Evolutionary conservation across 1,284 basidiomycete genomes (phyloP), one percentile per base, ranked within the genome.

Genomic region (Marasmius tenuissimus): DNA sequence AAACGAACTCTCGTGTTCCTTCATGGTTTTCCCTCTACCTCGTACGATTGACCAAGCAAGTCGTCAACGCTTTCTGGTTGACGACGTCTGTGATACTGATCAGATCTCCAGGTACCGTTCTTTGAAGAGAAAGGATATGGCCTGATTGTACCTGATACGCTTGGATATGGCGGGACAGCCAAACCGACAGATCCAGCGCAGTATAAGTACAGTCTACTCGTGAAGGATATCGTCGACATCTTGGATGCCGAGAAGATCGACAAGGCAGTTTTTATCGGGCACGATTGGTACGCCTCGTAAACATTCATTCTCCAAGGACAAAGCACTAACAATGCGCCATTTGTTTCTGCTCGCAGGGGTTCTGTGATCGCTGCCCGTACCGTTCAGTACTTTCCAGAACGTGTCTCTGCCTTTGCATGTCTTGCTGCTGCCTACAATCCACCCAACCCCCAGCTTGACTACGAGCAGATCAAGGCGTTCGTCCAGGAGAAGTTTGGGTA

Each of bases 21-120:
- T 11, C 82, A 83, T 63, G 82, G 81, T 35, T 84, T 83, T 63
- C 82, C 82, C 1, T 74, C 74, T 8, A 74, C 73, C 11, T 76
- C 81, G 0, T 72, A 70, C 58, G 75, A 79, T 58, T 85, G 84
- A 76, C 52, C 81, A 83, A 65, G 76, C 82, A 51, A 10, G 35
- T 52, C 10, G 12, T 14, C 27, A 27, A 22, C 47, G 20, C 6
- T 27, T 9, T 37, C 49, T 18, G 8, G 22, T 9, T 5, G 16
- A 11, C 12, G 18, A 12, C 38, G 9, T 20, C n/a, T 27, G 27
- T 27, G 27, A 27, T 27, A 2, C 27, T 27, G 27, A 33, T 8
- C 16, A 42, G 27, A 33, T 38, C 59, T 50, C 35, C 16, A 54
- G 53, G 40, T 63, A 14, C 12, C 70, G 6, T 73, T 71, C 63